Conservation (phyloP, 129 eudicot species). For the Chrysanthemum makinoi region DNA sequence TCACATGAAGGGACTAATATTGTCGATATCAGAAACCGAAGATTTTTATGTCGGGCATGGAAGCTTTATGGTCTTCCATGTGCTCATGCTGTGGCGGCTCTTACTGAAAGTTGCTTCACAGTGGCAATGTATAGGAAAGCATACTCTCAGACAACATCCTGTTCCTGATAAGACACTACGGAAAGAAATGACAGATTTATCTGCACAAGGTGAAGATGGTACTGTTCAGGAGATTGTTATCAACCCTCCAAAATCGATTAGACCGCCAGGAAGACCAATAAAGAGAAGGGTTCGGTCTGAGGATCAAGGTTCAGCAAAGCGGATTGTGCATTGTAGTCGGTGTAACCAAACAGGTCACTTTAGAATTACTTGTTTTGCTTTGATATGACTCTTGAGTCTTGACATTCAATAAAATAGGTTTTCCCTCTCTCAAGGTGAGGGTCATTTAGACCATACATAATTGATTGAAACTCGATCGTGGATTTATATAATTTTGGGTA, state of each 20-base stretch:
- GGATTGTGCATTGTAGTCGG: slow-evolving; percentile 83
- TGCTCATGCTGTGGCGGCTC: slow-evolving; percentile 83
- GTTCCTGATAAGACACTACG: slow-evolving; percentile 64
- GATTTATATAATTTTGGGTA: too few species aligned
- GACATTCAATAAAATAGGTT: not conserved
- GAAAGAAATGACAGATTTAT: slow-evolving; percentile 43
- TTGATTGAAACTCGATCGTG: not conserved
- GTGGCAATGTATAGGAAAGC: slow-evolving; percentile 68
- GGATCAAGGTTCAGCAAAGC: slow-evolving; percentile 56
- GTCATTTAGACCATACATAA: not conserved
- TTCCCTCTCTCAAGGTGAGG: not conserved
- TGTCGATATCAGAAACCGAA: slow-evolving; percentile 68
- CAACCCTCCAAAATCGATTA: slow-evolving; percentile 64
- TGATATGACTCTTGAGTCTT: slow-evolving; percentile 36
- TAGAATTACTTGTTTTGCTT: slow-evolving; percentile 84
- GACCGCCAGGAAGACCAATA: slow-evolving; percentile 67
- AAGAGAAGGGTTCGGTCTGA: slow-evolving; percentile 63
- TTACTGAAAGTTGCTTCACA: slow-evolving; percentile 75
- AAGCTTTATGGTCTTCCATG: slow-evolving; percentile 75
- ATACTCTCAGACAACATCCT: slow-evolving; percentile 77
- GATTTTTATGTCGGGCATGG: slow-evolving; percentile 81
- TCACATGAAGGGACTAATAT: slow-evolving; percentile 65
- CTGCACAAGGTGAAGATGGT: slow-evolving; percentile 15
- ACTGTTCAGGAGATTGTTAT: slow-evolving; percentile 34
- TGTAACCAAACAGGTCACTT: slow-evolving; percentile 88